phyloP scores from a whole-genome alignment of 2,329 filamentous ascomycete species.

The Paraphoma chrysanthemicola region DNA sequence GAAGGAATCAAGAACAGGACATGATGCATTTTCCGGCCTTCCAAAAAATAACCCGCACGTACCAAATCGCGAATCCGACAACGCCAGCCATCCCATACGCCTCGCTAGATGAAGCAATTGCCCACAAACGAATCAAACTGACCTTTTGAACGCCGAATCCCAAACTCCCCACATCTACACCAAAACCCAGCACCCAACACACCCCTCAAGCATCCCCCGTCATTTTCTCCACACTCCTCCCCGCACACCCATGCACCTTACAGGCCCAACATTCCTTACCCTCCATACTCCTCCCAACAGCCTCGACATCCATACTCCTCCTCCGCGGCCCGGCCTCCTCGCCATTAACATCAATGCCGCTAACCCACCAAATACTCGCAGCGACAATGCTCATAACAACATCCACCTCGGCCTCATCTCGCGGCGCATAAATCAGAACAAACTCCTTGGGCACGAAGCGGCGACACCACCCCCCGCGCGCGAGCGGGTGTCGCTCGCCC shows the following conservation, averaged over 20 bases:
- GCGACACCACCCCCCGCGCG: slow-evolving; percentile 69
- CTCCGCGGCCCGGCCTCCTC: slow-evolving; percentile 24
- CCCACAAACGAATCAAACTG: neutral
- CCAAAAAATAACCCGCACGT: neutral
- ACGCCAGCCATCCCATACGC: slow-evolving; percentile 11
- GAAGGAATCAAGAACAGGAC: neutral
- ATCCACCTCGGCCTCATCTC: slow-evolving; percentile 71
- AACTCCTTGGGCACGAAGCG: slow-evolving; percentile 78
- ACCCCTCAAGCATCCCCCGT: slow-evolving; percentile 30
- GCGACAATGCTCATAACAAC: slow-evolving; percentile 73
- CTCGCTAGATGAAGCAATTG: slow-evolving; percentile 13
- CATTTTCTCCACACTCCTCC: slow-evolving; percentile 32
- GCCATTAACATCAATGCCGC: slow-evolving; percentile 44
- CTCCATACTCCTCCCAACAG: slow-evolving; percentile 24
- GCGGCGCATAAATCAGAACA: slow-evolving; percentile 82
- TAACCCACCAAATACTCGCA: slow-evolving; percentile 75
- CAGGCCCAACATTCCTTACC: slow-evolving; percentile 35
- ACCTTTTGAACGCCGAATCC: neutral
- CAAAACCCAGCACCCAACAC: neutral
- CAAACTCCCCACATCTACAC: neutral
- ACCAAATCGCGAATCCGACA: neutral
- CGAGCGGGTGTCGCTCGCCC: slow-evolving; percentile 74
- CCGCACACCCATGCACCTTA: slow-evolving; percentile 32
- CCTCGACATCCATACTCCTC: slow-evolving; percentile 31
- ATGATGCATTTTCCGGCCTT: neutral